Evolutionary conservation across 1,139 yeast genomes (phyloP).

Genomic region (Taphrina betulina): DNA sequence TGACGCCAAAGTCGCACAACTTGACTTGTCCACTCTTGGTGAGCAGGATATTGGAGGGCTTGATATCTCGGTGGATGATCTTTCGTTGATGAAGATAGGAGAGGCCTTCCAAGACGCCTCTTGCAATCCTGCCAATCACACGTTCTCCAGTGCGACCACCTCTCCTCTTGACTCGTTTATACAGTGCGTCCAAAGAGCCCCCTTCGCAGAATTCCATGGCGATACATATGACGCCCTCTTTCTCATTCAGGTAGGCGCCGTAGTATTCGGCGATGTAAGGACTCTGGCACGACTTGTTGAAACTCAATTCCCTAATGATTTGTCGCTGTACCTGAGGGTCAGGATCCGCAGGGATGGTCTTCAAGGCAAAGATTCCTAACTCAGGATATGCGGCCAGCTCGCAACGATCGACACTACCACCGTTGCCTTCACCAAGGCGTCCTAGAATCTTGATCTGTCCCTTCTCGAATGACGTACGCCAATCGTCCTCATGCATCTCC

Average conservation of each 20-base stretch:
- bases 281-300: constrained; percentile 79
- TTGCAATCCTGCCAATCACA: constrained; percentile 72
- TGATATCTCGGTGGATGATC: constrained; percentile 93
- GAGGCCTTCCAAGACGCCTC: constrained; percentile 76
- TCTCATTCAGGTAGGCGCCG: constrained; percentile 71
- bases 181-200: constrained; percentile 85
- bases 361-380: constrained; percentile 70
- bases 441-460: constrained; percentile 63
- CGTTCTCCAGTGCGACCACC: constrained; percentile 60
- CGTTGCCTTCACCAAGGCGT: constrained; percentile 87
- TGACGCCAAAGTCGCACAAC: constrained; percentile 93
- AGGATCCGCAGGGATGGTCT: constrained; percentile 30
- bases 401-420: constrained; percentile 87
- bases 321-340: constrained; percentile 71
- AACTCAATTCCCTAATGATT: constrained; percentile 80
- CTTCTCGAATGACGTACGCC: constrained; percentile 64
- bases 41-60: constrained; percentile 90
- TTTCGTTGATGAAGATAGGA: constrained; percentile 74
- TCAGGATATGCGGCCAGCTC: constrained; percentile 48
- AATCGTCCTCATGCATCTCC: constrained; percentile 69
- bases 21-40: constrained; percentile 79
- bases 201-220: constrained; percentile 99
- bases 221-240: constrained; percentile 74
- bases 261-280: constrained; percentile 84
- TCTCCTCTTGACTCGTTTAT: constrained; percentile 44